These are phyloP conservation scores for Colletotrichum brevisporum DNA, from an alignment of 2,329 filamentous ascomycete genomes.

Conservation along the genomic window DNA sequence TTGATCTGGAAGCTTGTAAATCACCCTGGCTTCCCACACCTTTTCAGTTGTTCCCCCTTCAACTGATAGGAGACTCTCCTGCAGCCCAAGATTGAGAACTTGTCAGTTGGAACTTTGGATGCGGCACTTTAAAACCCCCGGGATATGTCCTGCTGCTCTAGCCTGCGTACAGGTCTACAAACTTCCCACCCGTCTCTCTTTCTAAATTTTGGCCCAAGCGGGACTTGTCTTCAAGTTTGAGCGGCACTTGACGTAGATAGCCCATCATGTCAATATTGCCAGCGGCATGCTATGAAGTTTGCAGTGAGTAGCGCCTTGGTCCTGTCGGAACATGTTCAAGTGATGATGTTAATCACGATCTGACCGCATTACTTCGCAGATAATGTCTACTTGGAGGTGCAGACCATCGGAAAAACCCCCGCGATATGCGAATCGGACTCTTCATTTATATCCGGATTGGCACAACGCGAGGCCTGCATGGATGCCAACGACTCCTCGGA, in stretches of 20 bases:
- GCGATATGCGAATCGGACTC: background rate
- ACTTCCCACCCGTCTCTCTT: too few relatives aligned
- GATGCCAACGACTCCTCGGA: background rate
- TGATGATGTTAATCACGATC: background rate
- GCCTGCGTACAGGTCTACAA: too few relatives aligned
- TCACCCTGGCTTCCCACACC: too few relatives aligned
- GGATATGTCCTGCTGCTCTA: too few relatives aligned
- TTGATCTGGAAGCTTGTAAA: too few relatives aligned
- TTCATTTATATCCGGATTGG: background rate
- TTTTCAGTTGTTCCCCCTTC: too few relatives aligned
- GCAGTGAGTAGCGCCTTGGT: background rate
- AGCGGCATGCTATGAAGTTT: background rate
- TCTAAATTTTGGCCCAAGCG: too few relatives aligned
- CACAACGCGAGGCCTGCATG: background rate
- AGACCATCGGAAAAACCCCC: background rate
- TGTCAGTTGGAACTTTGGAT: background rate
- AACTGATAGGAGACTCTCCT: too few relatives aligned
- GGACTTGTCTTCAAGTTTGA: too few relatives aligned
- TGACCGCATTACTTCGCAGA: background rate
- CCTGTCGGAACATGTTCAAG: background rate
- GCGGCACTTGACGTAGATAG: too few relatives aligned
- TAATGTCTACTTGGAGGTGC: background rate
- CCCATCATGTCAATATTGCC: background rate
- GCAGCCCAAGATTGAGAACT: background rate
- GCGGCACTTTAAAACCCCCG: too few relatives aligned